phyloP scores from a whole-genome alignment of 169 alveolate species.

The Plasmodium ovale region DNA sequence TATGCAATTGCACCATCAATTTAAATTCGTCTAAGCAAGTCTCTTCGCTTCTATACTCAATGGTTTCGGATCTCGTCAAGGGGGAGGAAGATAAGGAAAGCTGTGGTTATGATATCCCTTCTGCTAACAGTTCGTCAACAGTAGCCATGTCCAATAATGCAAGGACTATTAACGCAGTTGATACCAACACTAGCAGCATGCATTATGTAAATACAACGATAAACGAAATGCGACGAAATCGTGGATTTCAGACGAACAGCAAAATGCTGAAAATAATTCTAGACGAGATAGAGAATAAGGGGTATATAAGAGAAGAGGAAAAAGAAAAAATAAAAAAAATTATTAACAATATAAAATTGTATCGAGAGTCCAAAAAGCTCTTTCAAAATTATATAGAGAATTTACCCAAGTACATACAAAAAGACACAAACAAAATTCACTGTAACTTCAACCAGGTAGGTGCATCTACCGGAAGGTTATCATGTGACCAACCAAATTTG shows the following conservation, averaged over 20 bases:
- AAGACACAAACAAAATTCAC: slow-evolving; percentile 71
- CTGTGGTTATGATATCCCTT: no score
- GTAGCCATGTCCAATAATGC: no score
- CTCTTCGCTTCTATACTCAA: slow-evolving; percentile 32
- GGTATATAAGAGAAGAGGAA: slow-evolving; percentile 17
- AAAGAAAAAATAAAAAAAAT: slow-evolving; percentile 71
- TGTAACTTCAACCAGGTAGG: slow-evolving; percentile 81
- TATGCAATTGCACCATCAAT: slow-evolving; percentile 55
- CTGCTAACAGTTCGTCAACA: no score
- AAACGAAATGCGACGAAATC: slow-evolving; percentile 69
- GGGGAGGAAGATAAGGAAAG: neutral
- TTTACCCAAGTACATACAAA: slow-evolving; percentile 71
- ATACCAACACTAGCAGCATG: no score
- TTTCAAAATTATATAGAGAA: slow-evolving; percentile 74
- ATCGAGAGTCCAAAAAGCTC: slow-evolving; percentile 71
- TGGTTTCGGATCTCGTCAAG: slow-evolving; percentile 4
- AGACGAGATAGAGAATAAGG: slow-evolving; percentile 62
- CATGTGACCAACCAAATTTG: slow-evolving; percentile 80
- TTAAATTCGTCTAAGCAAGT: slow-evolving; percentile 77
- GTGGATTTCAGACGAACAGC: slow-evolving; percentile 46
- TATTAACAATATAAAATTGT: slow-evolving; percentile 62
- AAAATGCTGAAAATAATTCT: slow-evolving; percentile 54
- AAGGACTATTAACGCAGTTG: no score
- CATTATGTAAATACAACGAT: slow-evolving; percentile 39
- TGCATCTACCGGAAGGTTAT: slow-evolving; percentile 84